These are phyloP conservation scores for Poa pratensis DNA, from an alignment of 176 grass and related monocot species.

Conservation along the genomic window DNA sequence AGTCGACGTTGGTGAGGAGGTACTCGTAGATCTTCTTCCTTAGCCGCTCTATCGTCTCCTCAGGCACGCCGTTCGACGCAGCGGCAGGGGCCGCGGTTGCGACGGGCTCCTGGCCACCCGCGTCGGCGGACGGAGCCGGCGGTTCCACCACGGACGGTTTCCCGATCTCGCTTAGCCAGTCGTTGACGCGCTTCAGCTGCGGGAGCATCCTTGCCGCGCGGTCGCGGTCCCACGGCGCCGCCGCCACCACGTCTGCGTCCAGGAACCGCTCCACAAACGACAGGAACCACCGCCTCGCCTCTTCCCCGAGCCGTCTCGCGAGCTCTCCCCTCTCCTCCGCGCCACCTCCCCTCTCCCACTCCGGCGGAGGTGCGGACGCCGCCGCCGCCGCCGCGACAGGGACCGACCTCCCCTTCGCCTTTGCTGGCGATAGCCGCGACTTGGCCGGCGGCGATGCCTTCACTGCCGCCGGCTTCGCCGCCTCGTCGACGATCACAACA, in stretches of 20 bases:
- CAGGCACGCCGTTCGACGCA: conserved; percentile 37
- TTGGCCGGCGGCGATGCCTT: conserved; percentile 54
- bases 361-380: conserved; percentile 21
- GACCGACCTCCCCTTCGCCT: conserved; percentile 44
- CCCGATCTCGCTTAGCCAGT: conserved; percentile 84
- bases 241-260: conserved; percentile 65
- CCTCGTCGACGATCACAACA: conserved; percentile 59
- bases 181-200: conserved; percentile 90
- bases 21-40: conserved; percentile 92
- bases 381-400: not conserved
- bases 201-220: conserved; percentile 76
- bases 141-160: conserved; percentile 42
- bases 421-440: conserved; percentile 53
- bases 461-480: conserved; percentile 39
- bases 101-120: conserved; percentile 28
- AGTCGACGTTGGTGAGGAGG: conserved; percentile 87
- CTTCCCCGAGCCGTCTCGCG: conserved; percentile 62
- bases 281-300: conserved; percentile 81
- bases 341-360: conserved; percentile 73
- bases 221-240: conserved; percentile 68
- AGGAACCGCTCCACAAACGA: conserved; percentile 93
- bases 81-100: not conserved
- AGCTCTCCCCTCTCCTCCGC: conserved; percentile 70
- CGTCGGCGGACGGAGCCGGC: not conserved
- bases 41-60: conserved; percentile 77